Conservation (phyloP, 345 rosid genomes). For the Euphorbia peplus region DNA sequence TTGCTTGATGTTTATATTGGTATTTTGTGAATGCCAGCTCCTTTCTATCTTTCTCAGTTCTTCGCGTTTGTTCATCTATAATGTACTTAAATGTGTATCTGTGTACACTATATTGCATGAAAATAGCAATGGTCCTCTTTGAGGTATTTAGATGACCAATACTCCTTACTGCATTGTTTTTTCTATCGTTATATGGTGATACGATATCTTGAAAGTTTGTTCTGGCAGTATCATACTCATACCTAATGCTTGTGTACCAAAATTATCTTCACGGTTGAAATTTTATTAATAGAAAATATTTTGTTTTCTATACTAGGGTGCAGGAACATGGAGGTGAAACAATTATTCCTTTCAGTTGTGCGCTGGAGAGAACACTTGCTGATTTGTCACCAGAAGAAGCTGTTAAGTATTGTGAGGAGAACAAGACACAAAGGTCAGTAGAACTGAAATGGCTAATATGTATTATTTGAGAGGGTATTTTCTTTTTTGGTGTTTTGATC, state of each 20-base stretch:
- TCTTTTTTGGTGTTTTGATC: not conserved
- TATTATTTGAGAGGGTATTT: not conserved
- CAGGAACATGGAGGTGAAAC: slow-evolving; percentile 93
- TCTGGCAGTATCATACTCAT: too few species aligned
- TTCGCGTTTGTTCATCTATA: not conserved
- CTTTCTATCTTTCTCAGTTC: not conserved
- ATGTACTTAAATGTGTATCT: not conserved
- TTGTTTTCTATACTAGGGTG: slow-evolving; percentile 56
- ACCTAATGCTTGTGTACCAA: too few species aligned
- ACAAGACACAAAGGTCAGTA: slow-evolving; percentile 89
- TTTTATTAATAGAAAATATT: not conserved
- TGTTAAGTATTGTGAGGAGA: slow-evolving; percentile 88
- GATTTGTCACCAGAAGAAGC: slow-evolving; percentile 79
- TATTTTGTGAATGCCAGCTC: not conserved
- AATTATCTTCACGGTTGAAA: not conserved
- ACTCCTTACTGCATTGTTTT: not conserved
- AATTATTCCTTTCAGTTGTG: slow-evolving; percentile 92
- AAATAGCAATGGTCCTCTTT: not conserved
- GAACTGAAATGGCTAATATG: not conserved
- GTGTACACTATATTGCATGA: not conserved
- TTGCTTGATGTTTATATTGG: not conserved
- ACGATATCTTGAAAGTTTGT: not conserved
- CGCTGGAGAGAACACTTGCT: slow-evolving; percentile 68
- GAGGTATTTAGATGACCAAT: not conserved
- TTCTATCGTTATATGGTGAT: not conserved